Conservation (phyloP, 1,139 yeast genomes). For the Taphrina populina region DNA sequence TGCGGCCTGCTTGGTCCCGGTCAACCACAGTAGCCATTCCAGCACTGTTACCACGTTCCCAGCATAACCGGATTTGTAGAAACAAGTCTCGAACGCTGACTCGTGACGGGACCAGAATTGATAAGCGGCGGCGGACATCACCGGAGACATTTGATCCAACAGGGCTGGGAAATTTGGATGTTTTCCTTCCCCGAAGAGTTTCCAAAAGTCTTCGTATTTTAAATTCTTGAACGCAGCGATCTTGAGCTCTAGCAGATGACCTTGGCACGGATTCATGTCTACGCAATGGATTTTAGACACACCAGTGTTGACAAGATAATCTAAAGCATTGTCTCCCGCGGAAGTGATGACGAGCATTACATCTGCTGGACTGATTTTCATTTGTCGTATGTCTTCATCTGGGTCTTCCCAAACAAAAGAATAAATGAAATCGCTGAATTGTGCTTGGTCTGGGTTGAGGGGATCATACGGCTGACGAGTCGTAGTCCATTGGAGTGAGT, state of each 20-base stretch:
- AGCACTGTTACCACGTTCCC: constrained; percentile 80
- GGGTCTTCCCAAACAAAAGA: constrained; percentile 94
- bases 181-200: constrained; percentile 72
- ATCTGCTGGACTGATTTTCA: constrained; percentile 61
- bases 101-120: constrained; percentile 77
- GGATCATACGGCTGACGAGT: constrained; percentile 75
- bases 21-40: constrained; percentile 56
- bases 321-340: constrained; percentile 77
- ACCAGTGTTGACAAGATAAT: constrained; percentile 67
- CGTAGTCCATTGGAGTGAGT: constrained; percentile 5
- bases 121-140: constrained; percentile 73
- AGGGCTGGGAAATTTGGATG: constrained; percentile 55
- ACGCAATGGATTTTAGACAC: constrained; percentile 81
- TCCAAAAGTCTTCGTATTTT: constrained; percentile 64
- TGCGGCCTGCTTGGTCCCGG: constrained; percentile 58
- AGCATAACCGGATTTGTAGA: constrained; percentile 73
- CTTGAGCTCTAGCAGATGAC: constrained; percentile 74
- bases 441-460: constrained; percentile 62
- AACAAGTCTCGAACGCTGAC: constrained; percentile 56
- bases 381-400: constrained; percentile 67
- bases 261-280: constrained; percentile 79
- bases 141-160: constrained; percentile 59
- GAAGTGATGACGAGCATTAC: constrained; percentile 80
- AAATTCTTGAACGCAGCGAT: constrained; percentile 65
- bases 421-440: constrained; percentile 75